Evolutionary conservation across 2,329 filamentous ascomycete genomes (phyloP), one percentile per base, ranked within the genome.

Genomic region (Trichoderma lentiforme): DNA sequence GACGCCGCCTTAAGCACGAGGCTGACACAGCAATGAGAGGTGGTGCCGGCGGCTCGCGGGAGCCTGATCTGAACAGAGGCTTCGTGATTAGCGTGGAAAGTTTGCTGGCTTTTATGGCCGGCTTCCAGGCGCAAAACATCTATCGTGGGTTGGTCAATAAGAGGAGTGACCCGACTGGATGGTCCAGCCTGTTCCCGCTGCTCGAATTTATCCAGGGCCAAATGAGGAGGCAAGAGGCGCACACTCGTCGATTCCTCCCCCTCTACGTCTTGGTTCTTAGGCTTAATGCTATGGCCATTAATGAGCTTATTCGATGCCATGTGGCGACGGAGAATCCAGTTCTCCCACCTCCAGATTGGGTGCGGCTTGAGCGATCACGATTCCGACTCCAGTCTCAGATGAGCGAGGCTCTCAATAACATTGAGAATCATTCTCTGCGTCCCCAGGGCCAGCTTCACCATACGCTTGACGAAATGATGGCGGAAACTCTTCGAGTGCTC

Each of bases 1-100:
- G 85, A 3, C 84, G 82, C 36, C 84, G 82, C 68, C 80, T 89
- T 21, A 90, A 90, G 80, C 87, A 88, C 73, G 81, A 84, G 14
- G 85, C 86, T 30, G 88, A 90, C 73, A 64, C 76, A 4, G 83
- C 80, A 18, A 82, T 87, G 73, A 76, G 78, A 57, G 74, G 68
- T 14, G 68, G 75, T 71, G 71, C 74, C 11, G 64, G 74, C 6
- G 75, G 68, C 14, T 73, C 73, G 57, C 77, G 78, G 43, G 78
- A 80, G n/a, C 69, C 78, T 7, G 82, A 82, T 28, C 78, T 80
- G 67, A 84, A 83, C 75, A 79, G 82, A n/a, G 81, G 81, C 36
- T 82, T 81, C 34, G 82, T 82, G 1, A 79, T 86, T 12, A 83
- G 83, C 39, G 78, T 87, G 9, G 86, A 88, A 75, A 85, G 86